Conservation (phyloP, 148 eudicot species). For the Rhododendron mucronatum region DNA sequence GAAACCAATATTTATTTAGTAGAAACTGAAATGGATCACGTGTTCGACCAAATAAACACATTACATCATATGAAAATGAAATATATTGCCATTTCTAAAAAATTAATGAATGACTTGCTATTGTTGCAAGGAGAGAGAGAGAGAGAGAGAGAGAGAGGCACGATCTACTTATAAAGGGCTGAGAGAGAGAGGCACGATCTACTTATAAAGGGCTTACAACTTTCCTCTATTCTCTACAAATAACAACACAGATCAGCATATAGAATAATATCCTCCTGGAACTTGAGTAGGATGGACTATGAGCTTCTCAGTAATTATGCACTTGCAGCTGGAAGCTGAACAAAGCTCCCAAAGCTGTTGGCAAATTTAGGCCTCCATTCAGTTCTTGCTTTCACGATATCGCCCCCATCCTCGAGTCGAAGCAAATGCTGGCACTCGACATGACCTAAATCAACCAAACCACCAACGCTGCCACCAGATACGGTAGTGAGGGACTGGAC, state of each 20-base stretch:
- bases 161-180: background rate
- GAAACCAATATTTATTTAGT: background rate
- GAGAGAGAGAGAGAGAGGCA: background rate
- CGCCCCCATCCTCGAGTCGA: constrained; percentile 73
- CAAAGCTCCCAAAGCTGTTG: constrained; percentile 33
- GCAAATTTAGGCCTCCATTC: constrained; percentile 80
- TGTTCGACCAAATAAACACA: background rate
- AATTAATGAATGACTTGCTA: background rate
- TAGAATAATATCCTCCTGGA: constrained; percentile 12
- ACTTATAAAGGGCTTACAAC: background rate
- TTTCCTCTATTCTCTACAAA: background rate
- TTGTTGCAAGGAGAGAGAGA: background rate
- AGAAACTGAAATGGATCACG: background rate
- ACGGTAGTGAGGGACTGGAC: constrained; percentile 71
- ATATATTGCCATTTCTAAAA: background rate
- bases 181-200: background rate
- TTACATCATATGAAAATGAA: background rate
- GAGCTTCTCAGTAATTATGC: constrained; percentile 16
- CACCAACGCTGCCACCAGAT: constrained; percentile 36
- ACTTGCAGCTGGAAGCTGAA: constrained; percentile 30
- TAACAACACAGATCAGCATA: background rate
- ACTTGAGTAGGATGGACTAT: constrained; percentile 8
- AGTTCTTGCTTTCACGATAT: constrained; percentile 75
- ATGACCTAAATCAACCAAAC: constrained; percentile 35
- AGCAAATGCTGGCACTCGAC: constrained; percentile 91